These are phyloP conservation scores for Aaosphaeria arxii DNA, from an alignment of 2,329 filamentous ascomycete species.

Conservation along the genomic window DNA sequence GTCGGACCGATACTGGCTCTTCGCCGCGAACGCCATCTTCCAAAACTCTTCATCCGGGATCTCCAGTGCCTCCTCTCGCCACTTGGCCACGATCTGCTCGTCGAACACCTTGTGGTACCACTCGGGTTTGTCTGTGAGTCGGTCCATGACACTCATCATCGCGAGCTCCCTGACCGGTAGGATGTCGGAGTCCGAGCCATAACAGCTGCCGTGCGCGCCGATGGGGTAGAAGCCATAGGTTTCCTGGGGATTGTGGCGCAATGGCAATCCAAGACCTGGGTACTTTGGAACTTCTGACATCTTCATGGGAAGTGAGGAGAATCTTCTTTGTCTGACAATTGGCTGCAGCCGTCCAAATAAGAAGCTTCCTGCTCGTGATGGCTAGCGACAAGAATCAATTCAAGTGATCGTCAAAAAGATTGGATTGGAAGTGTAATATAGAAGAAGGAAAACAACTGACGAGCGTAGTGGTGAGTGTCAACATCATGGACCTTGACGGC, in stretches of 20 bases:
- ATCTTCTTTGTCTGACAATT: too few species aligned
- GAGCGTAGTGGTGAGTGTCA: too few species aligned
- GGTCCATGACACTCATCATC: slow-evolving; percentile 40
- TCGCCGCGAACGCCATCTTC: slow-evolving; percentile 4
- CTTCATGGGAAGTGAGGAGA: too few species aligned
- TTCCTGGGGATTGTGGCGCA: slow-evolving; percentile 3
- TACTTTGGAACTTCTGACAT: slow-evolving; percentile 2
- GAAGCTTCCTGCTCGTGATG: too few species aligned
- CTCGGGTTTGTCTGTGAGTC: slow-evolving; percentile 39
- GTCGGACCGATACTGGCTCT: too few species aligned
- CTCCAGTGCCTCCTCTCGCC: slow-evolving; percentile 19
- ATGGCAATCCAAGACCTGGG: slow-evolving; percentile 16
- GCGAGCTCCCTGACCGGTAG: slow-evolving; percentile 36
- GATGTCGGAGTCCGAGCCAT: slow-evolving; percentile 3
- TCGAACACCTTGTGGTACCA: slow-evolving; percentile 43
- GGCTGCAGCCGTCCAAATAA: too few species aligned
- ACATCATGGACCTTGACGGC: too few species aligned
- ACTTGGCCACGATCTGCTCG: slow-evolving; percentile 20
- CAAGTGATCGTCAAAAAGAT: too few species aligned
- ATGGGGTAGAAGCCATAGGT: slow-evolving; percentile 9
- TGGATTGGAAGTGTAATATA: too few species aligned
- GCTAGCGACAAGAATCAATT: too few species aligned
- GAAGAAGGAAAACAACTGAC: too few species aligned
- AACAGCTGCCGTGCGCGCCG: slow-evolving; percentile 11
- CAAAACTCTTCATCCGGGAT: slow-evolving; percentile 12